Base-by-base conservation (phyloP, 257 asterid species). In the Jaltomata sinuosa region DNA sequence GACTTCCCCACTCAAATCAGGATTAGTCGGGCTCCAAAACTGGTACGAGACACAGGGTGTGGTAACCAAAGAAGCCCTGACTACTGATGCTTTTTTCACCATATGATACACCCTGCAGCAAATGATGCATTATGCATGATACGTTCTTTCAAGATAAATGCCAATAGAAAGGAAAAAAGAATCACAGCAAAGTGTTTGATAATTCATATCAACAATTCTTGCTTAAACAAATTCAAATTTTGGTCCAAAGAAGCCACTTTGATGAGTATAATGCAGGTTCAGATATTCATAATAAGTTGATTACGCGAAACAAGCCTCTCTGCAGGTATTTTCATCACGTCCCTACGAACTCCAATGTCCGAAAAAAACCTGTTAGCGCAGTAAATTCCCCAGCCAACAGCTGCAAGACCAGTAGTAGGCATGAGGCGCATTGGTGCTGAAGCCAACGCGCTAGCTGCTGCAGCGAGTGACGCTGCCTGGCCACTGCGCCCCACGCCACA, bases 401-500 rank as follows among this genome's bases (percentile, higher is more conserved):
- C 89, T 1, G 94, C 87, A 12, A 95, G 88, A 68, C 88, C 87
- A 68, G 94, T 89, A 6, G 94, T 89, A 0, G 97, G 89, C 92
- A 94, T 1, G 55, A 90, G 90, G 3, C 97, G 95, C 57, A 94
- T 92, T 0, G 98, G 97, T 16, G 95, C 87, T 1, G 98, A 89
- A 19, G 88, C 88, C 1, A 95, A 59, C 64, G 93, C 93, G 45
- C 89, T 87, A 29, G 92, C 91, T 69, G 94, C 98, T 79, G 95
- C 97, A 9, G 88, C 40, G 80, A 90, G 80, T 0, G 98, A 88
- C 6, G 96, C 82, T 16, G 94, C 95, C 85, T 94, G 98, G 22
- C 98, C 98, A 72, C 98, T 95, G 32, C 97, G 87, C 12, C 98
- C 98, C 7, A 94, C 87, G 62, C 93, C 91, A 55, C 85, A 82